A percentile compares a stretch with the other conserved stretches of the same genome.
Conservation (phyloP, 306 rosid genomes). For the Styphnolobium japonicum region DNA sequence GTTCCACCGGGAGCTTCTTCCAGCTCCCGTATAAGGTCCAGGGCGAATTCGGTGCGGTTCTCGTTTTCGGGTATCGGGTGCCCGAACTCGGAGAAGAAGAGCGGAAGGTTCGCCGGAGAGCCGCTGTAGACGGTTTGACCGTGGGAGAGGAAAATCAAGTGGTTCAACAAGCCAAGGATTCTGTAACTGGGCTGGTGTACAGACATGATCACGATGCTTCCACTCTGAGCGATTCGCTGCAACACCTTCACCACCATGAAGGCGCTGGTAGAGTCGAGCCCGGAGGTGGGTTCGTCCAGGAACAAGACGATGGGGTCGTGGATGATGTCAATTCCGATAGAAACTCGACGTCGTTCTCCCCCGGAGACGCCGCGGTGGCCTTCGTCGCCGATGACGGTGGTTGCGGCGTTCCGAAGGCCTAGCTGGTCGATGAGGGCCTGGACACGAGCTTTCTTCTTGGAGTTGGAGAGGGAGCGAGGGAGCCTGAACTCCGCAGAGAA, state of each 20-base stretch:
- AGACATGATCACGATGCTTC: constrained; percentile 82
- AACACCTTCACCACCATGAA: constrained; percentile 92
- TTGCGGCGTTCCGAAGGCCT: constrained; percentile 68
- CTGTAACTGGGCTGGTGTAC: constrained; percentile 91
- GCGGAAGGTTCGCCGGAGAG: constrained; percentile 46
- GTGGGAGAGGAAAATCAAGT: constrained; percentile 74
- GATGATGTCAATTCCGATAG: constrained; percentile 83
- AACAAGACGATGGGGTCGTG: constrained; percentile 83
- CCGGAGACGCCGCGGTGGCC: constrained; percentile 92
- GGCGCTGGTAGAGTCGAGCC: constrained; percentile 88
- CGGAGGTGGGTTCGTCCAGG: constrained; percentile 93
- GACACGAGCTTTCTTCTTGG: constrained; percentile 75
- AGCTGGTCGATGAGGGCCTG: constrained; percentile 77
- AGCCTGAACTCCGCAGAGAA: constrained; percentile 86
- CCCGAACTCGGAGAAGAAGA: constrained; percentile 64
- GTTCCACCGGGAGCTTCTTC: constrained; percentile 70
- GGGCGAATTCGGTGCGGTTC: constrained; percentile 78
- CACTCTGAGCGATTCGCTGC: constrained; percentile 79
- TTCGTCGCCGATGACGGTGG: constrained; percentile 81
- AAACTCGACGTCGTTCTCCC: constrained; percentile 86
- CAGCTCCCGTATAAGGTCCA: constrained; percentile 73
- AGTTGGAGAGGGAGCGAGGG: constrained; percentile 73
- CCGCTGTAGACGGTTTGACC: constrained; percentile 83
- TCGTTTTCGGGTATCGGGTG: constrained; percentile 83
- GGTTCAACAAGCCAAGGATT: constrained; percentile 66